Evolutionary conservation across 371 early-diverging fungal genomes (phyloP), one percentile per base, ranked within the genome.

Genomic region (Mortierella sp.): DNA sequence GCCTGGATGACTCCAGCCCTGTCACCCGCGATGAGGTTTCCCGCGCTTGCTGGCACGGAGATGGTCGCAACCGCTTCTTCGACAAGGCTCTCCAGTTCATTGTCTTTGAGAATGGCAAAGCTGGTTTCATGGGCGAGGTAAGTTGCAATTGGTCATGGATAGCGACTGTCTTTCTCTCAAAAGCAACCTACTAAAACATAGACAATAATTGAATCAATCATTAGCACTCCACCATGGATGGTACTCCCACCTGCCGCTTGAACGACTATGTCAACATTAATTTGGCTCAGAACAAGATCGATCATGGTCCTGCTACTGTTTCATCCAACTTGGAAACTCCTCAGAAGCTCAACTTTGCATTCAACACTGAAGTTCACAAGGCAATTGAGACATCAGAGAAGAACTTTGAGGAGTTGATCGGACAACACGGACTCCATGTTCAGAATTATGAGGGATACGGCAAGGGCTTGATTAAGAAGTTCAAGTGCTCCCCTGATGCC

Each of bases 201-300:
- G n/a, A n/a, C n/a, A n/a, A n/a, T n/a, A n/a, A n/a, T n/a, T n/a
- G 95, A 97, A 84, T 92, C 97, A 55, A 93, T 97, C 79, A 92
- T 96, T 64, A 66, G 87, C 98, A 97, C 84, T 94, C 95, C 64
- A 93, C 92, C 87, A 96, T 96, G 96, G 98, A 97, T 76, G 98
- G 94, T 64, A 97, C 96, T n/a, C 92, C 95, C 22, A 95, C 96
- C 31, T 87, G 89, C 68, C 66, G 66, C 23, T 58, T 66, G 66
- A 66, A 66, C 90, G 95, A 54, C 84, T 96, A 84, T 65, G 75
- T 61, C 68, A 70, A 26, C 67, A 68, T 49, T 42, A 54, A 26
- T 55, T 78, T 70, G 75, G 67, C 64, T 37, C 49, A 71, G 37
- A 75, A 80, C 53, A 75, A 80, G 68, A 69, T 63, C 59, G 82